Evolutionary conservation across 495 filamentous ascomycete genomes (phyloP).

Genomic region (Terfezia boudieri): DNA sequence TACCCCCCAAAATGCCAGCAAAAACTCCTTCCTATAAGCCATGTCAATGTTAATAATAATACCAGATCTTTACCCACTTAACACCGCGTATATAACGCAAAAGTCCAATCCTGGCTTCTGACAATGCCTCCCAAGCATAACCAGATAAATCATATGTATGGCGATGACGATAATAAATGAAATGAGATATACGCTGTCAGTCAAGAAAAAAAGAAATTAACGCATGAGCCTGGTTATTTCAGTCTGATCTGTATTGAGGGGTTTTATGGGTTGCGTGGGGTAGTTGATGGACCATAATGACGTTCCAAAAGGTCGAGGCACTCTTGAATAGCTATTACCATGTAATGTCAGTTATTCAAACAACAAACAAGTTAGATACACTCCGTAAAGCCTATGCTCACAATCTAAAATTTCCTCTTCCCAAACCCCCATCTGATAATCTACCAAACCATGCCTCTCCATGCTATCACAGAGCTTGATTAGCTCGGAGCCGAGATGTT

Average conservation of each 20-base stretch:
- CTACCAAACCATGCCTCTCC: constrained; percentile 74
- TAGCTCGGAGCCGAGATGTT: constrained; percentile 60
- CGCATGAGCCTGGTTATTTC: too few relatives aligned
- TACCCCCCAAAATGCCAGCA: not conserved
- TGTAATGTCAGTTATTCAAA: too few relatives aligned
- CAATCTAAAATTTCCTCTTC: constrained; percentile 77
- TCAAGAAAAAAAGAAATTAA: too few relatives aligned
- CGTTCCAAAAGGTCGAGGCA: constrained; percentile 18
- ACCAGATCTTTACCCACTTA: too few relatives aligned
- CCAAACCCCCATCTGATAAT: constrained; percentile 93
- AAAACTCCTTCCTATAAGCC: not conserved
- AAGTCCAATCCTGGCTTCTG: too few relatives aligned
- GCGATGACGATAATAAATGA: too few relatives aligned
- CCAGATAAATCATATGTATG: too few relatives aligned
- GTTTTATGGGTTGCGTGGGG: not conserved
- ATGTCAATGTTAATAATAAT: not conserved
- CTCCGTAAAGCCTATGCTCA: constrained; percentile 24
- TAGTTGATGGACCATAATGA: not conserved
- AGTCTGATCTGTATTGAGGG: not conserved
- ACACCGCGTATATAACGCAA: too few relatives aligned
- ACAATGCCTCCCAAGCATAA: too few relatives aligned
- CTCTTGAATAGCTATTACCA: constrained; percentile 14
- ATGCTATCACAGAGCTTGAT: constrained; percentile 64
- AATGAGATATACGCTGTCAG: too few relatives aligned
- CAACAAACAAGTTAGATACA: too few relatives aligned